phyloP scores from a whole-genome alignment of 2,329 filamentous ascomycete species.

The Aureobasidium sp. region DNA sequence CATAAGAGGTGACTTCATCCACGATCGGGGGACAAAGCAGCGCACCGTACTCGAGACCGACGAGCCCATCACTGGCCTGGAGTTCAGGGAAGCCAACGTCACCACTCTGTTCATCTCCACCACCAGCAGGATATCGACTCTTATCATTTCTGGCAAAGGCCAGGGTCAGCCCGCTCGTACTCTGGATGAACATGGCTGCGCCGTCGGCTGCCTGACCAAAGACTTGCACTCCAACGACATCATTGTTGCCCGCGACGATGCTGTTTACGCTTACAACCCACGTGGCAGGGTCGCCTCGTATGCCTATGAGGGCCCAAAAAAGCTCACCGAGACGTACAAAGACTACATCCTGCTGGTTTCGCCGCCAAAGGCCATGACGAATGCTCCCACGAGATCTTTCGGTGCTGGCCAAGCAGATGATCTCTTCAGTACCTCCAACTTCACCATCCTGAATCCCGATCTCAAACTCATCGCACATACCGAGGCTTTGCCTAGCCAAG shows the following conservation, averaged over 20 bases:
- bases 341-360: slow-evolving; percentile 85
- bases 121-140: slow-evolving; percentile 74
- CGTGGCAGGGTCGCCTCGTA: slow-evolving; percentile 80
- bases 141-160: slow-evolving; percentile 78
- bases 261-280: slow-evolving; percentile 83
- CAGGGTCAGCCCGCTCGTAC: slow-evolving; percentile 83
- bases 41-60: slow-evolving; percentile 93
- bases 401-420: slow-evolving; percentile 64
- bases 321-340: slow-evolving; percentile 64
- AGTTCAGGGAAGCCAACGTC: slow-evolving; percentile 55
- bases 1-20: slow-evolving; percentile 85
- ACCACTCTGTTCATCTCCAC: slow-evolving; percentile 89
- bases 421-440: slow-evolving; percentile 76
- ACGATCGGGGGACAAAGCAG: slow-evolving; percentile 89
- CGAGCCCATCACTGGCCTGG: slow-evolving; percentile 87
- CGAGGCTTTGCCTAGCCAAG: slow-evolving; percentile 71
- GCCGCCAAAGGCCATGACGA: slow-evolving; percentile 54
- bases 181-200: slow-evolving; percentile 82
- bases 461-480: slow-evolving; percentile 83
- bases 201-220: slow-evolving; percentile 87
- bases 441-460: slow-evolving; percentile 86
- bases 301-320: slow-evolving; percentile 87
- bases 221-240: slow-evolving; percentile 74
- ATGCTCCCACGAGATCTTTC: slow-evolving; percentile 62
- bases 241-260: slow-evolving; percentile 88